phyloP scores from a whole-genome alignment of 208 protist genomes.

The Trypanosoma cruzi region DNA sequence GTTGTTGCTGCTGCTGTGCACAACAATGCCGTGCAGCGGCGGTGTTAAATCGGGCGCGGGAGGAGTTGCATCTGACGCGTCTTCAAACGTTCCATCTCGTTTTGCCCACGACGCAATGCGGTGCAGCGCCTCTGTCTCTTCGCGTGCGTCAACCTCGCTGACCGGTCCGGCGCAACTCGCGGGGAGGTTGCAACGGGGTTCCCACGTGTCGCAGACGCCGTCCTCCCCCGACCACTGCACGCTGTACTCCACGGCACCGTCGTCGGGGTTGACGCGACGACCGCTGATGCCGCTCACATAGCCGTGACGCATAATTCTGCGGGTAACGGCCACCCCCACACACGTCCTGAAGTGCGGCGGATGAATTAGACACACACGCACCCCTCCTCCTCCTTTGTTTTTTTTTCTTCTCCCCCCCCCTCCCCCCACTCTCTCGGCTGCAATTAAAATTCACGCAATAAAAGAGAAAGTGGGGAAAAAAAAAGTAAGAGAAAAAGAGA shows the following conservation, averaged over 20 bases:
- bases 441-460: not conserved
- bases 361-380: slow-evolving; percentile 2
- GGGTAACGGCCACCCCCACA: not conserved
- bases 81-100: not conserved
- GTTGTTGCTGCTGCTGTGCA: not conserved
- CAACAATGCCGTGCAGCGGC: slow-evolving; percentile 3
- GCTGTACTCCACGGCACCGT: slow-evolving; percentile 66
- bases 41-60: not conserved
- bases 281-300: slow-evolving; percentile 38
- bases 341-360: too few species aligned
- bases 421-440: too few species aligned
- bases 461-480: slow-evolving; percentile 2
- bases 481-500: slow-evolving; percentile 10
- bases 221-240: slow-evolving; percentile 46
- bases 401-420: not conserved
- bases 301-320: slow-evolving; percentile 31
- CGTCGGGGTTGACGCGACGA: slow-evolving; percentile 47
- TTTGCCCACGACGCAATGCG: slow-evolving; percentile 40
- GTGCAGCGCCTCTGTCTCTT: slow-evolving; percentile 23
- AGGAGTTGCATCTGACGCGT: not conserved
- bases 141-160: slow-evolving; percentile 44
- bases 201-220: slow-evolving; percentile 44
- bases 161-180: slow-evolving; percentile 41
- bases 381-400: not conserved
- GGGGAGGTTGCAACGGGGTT: slow-evolving; percentile 49